Conservation (phyloP, 2,329 filamentous ascomycete genomes). For the Lasiodiplodia gonubiensis region DNA sequence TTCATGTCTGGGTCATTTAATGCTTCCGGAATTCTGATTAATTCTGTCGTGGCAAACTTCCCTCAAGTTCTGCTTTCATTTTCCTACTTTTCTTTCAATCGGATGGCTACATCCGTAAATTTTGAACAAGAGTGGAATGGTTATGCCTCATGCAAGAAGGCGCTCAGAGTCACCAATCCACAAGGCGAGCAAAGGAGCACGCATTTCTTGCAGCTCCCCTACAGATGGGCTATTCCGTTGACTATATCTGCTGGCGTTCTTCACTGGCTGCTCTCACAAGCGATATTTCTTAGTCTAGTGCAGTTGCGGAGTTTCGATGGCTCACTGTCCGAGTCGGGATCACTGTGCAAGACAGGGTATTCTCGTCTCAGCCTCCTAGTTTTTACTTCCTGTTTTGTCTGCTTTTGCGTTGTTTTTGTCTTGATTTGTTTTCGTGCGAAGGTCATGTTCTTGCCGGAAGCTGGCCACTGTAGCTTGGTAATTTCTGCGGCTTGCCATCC, state of each 20-base stretch:
- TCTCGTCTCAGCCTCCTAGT: background rate
- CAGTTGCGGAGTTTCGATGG: background rate
- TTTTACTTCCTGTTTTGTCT: background rate
- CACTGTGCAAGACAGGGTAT: background rate
- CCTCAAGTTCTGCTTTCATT: background rate
- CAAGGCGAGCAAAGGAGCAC: background rate
- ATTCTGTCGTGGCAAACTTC: background rate
- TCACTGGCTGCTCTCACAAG: background rate
- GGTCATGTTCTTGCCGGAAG: background rate
- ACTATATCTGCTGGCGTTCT: background rate
- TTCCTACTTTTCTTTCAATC: background rate
- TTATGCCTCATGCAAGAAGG: background rate
- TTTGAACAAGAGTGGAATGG: background rate
- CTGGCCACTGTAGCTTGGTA: background rate
- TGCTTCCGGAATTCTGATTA: background rate
- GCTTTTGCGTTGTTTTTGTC: background rate
- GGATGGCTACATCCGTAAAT: background rate
- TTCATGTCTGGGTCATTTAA: background rate
- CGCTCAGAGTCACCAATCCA: background rate
- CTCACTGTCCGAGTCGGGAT: background rate
- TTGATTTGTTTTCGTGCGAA: background rate
- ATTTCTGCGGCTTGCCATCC: background rate
- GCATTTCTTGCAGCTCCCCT: background rate
- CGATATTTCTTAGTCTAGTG: background rate
- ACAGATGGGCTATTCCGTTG: background rate